Evolutionary conservation across 208 protist genomes (phyloP).

Genomic region (Angomonas ambiguus): DNA sequence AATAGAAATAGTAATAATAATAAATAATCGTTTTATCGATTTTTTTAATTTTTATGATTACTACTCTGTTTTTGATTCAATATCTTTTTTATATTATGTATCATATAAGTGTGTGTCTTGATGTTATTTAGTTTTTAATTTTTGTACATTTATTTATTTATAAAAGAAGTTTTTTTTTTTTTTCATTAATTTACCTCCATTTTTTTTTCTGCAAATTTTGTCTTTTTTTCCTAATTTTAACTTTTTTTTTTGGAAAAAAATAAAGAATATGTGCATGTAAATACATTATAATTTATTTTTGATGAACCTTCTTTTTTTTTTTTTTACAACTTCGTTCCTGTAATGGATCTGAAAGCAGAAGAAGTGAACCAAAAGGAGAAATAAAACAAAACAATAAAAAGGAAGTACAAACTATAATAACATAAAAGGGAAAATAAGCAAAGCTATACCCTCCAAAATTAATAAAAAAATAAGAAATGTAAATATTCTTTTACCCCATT

Average conservation of each 20-base stretch:
- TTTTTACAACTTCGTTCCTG: too few species aligned
- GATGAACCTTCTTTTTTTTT: too few species aligned
- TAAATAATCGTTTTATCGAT: slow-evolving; percentile 1
- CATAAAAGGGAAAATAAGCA: neutral
- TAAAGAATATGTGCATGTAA: too few species aligned
- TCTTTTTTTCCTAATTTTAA: too few species aligned
- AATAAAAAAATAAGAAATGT: neutral
- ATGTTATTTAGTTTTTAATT: neutral
- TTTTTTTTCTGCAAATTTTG: slow-evolving; percentile 9
- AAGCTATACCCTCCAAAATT: too few species aligned
- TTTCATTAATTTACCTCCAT: slow-evolving; percentile 2
- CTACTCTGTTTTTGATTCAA: too few species aligned
- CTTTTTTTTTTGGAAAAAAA: too few species aligned
- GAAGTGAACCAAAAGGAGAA: too few species aligned
- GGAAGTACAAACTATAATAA: neutral
- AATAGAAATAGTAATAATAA: neutral
- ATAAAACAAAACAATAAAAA: neutral
- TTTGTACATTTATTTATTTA: neutral
- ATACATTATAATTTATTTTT: too few species aligned
- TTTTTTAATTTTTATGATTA: too few species aligned
- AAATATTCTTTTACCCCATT: too few species aligned
- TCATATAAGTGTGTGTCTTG: neutral
- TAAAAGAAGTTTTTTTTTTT: slow-evolving; percentile 6
- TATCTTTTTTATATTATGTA: neutral
- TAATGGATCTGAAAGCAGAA: too few species aligned